A percentile compares a stretch with the other conserved stretches of the same genome.
Evolutionary conservation across 768 basidiomycete species (phyloP).

Genomic region (Coprinellus micaceus): DNA sequence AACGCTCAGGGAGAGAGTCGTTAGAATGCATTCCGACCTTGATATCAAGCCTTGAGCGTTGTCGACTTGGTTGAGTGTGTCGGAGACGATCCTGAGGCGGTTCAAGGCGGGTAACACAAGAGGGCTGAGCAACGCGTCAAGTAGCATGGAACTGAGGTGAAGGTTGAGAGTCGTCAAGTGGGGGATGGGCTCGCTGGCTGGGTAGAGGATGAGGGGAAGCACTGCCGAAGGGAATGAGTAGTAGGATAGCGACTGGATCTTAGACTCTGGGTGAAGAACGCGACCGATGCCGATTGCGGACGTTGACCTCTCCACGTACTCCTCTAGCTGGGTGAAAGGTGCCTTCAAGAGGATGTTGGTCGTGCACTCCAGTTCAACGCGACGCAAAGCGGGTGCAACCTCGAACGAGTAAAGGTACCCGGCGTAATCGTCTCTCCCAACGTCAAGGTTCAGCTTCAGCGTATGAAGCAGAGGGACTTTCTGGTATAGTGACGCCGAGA

Average conservation of each 20-base stretch:
- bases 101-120: not conserved
- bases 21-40: not conserved
- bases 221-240: not conserved
- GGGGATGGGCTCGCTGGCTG: not conserved
- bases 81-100: not conserved
- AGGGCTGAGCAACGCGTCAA: not conserved
- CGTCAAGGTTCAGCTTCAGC: not conserved
- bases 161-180: not conserved
- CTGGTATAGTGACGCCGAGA: not conserved
- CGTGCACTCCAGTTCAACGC: not conserved
- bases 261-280: not conserved
- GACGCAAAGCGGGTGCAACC: not conserved
- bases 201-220: too few species aligned
- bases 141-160: not conserved
- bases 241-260: not conserved
- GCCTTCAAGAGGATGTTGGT: not conserved
- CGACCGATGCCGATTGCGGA: not conserved
- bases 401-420: slow-evolving; percentile 1
- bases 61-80: not conserved
- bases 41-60: not conserved
- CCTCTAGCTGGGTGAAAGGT: not conserved
- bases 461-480: not conserved
- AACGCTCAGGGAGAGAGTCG: not conserved
- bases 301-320: not conserved
- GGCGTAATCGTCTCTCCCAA: not conserved